Percentiles rank a stretch among this genome's conserved stretches.
phyloP scores from a whole-genome alignment of 805 yeast species.

The Barnettozyma vustinii region DNA sequence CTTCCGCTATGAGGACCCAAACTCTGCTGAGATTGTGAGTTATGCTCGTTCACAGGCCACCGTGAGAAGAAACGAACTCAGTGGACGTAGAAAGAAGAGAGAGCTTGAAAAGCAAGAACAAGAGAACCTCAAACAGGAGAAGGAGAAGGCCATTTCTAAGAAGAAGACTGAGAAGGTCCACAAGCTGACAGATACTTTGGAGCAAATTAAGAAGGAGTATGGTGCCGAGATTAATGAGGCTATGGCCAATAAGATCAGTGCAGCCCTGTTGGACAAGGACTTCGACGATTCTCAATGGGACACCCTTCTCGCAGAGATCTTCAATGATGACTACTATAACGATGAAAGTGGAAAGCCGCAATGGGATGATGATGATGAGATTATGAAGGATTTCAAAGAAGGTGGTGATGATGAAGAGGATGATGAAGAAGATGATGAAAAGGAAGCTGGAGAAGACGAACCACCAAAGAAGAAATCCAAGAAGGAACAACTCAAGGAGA shows the following conservation, averaged over 20 bases:
- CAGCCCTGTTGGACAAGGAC: constrained; percentile 76
- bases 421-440: constrained; percentile 35
- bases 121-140: constrained; percentile 45
- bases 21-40: constrained; percentile 83
- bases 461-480: constrained; percentile 37
- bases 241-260: constrained; percentile 63
- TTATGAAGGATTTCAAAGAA: constrained; percentile 39
- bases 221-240: constrained; percentile 47
- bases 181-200: constrained; percentile 62
- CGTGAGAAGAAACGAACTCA: constrained; percentile 70
- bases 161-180: constrained; percentile 73
- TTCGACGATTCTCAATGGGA: constrained; percentile 94
- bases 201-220: constrained; percentile 36
- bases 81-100: constrained; percentile 77
- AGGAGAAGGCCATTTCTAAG: constrained; percentile 57
- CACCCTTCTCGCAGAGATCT: constrained; percentile 71
- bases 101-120: constrained; percentile 57
- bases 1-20: constrained; percentile 90
- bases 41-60: constrained; percentile 96
- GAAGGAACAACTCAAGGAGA: constrained; percentile 52
- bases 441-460: constrained; percentile 30
- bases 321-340: constrained; percentile 78
- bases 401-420: constrained; percentile 28
- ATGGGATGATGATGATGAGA: constrained; percentile 58
- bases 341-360: constrained; percentile 53